These are phyloP conservation scores for Lasiosphaeria miniovina DNA, from an alignment of 495 filamentous ascomycete species.

Conservation along the genomic window DNA sequence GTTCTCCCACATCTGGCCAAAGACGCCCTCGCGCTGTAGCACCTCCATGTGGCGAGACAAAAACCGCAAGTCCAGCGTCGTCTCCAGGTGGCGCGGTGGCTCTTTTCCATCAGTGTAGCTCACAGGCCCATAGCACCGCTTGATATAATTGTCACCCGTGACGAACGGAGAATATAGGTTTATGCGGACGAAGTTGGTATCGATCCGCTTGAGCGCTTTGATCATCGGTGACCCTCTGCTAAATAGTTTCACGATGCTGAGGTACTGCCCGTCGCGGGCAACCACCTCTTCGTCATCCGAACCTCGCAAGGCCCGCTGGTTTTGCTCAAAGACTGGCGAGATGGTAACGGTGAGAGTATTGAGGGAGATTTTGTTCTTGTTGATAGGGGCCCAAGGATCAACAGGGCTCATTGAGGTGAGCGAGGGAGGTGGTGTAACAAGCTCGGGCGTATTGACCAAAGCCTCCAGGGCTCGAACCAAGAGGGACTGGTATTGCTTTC, in stretches of 20 bases:
- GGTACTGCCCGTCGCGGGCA: constrained; percentile 6
- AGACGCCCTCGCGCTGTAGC: background rate
- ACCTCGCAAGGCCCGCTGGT: background rate
- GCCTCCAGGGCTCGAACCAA: constrained; percentile 22
- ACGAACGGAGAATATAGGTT: constrained; percentile 21
- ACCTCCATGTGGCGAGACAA: constrained; percentile 13
- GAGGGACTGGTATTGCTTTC: constrained; percentile 19
- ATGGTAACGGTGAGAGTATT: constrained; percentile 35
- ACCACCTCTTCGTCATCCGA: background rate
- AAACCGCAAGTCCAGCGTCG: constrained; percentile 28
- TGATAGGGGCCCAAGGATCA: background rate
- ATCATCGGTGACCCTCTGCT: constrained; percentile 4
- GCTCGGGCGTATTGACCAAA: background rate
- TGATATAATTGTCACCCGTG: constrained; percentile 6
- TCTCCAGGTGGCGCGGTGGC: constrained; percentile 22
- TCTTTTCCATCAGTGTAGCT: background rate
- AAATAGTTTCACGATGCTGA: constrained; percentile 27
- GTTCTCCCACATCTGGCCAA: constrained; percentile 14
- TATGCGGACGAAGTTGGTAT: constrained; percentile 25
- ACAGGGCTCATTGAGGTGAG: background rate
- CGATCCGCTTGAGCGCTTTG: constrained; percentile 20
- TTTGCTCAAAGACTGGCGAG: constrained; percentile 3
- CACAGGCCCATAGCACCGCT: background rate
- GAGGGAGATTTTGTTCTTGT: constrained; percentile 17
- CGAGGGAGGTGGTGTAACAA: background rate